Evolutionary conservation across 2,329 filamentous ascomycete species (phyloP), one percentile per base, ranked within the genome.

Genomic region (Aphanoascus verrucosus): DNA sequence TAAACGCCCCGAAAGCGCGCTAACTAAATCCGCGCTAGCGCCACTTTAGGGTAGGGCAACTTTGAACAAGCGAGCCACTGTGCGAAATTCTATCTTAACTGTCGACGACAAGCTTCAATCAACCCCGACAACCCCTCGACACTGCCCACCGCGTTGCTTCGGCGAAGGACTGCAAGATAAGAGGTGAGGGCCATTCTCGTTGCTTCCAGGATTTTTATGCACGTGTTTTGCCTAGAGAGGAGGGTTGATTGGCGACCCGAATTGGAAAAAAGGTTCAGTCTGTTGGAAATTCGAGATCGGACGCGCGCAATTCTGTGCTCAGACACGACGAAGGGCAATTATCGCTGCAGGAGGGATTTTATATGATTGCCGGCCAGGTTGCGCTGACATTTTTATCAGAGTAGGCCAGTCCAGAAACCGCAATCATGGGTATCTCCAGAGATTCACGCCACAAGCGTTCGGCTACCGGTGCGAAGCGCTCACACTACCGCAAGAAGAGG

Each of bases 401-500:
- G 60, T 64, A 72, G 70, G 71, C 68, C 69, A 66, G 63, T 67
- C 63, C 74, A 84, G 80, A 80, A 79, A 80, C 78, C 78, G 84
- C 83, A 86, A 87, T 84, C 80, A 91, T 91, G 86, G 87, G 93
- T 98, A 97, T 98, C 81, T 96, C 91, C 79, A 88, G 93, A 81
- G 91, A 97, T 81, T 95, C 89, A 76, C 89, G 93, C 81, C 93
- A 98, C 85, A 98, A 98, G 87, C 90, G 93, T 80, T 90, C 89
- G 78, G 90, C 91, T 77, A 87, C 94, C 76, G 94, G 93, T 83
- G 93, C 94, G 72, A 98, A 98, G 86, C 85, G 86, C 75, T 81
- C 86, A 78, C 86, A 84, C 79, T 93, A 91, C 83, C 83, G 87
- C 69, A 77, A 76, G 74, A 73, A 76, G 72, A 76, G 73, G 74